Evolutionary conservation across 2,329 filamentous ascomycete genomes (phyloP).

Genomic region (Grosmannia huntii): DNA sequence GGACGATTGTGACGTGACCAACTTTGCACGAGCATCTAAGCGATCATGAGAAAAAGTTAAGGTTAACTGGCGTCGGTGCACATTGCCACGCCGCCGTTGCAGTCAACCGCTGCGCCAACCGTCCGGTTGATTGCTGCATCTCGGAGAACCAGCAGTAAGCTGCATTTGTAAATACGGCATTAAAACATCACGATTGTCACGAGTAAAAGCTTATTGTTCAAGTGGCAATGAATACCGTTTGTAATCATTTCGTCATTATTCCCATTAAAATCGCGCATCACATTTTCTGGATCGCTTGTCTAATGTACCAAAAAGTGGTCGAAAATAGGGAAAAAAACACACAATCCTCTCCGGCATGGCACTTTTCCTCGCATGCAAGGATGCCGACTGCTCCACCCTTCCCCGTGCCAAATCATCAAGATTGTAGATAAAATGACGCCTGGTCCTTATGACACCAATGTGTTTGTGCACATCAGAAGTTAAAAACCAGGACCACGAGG

Average conservation of each 20-base stretch:
- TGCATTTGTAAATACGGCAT: too few relatives aligned
- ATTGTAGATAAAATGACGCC: neutral
- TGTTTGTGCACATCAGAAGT: neutral
- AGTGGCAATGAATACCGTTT: neutral
- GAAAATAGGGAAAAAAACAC: neutral
- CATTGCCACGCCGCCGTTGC: too few relatives aligned
- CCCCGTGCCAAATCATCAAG: neutral
- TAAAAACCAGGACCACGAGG: neutral
- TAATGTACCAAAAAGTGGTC: neutral
- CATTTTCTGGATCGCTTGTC: slow-evolving; percentile 2
- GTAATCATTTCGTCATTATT: slow-evolving; percentile 2
- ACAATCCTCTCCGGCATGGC: neutral
- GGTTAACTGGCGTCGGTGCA: too few relatives aligned
- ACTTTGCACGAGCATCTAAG: too few relatives aligned
- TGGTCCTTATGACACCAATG: neutral
- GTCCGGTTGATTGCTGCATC: too few relatives aligned
- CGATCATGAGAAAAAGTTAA: too few relatives aligned
- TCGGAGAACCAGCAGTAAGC: too few relatives aligned
- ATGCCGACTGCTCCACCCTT: neutral
- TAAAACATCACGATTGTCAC: too few relatives aligned
- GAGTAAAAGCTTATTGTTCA: too few relatives aligned
- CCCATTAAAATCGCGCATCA: neutral
- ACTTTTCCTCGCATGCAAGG: neutral
- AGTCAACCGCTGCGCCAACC: too few relatives aligned
- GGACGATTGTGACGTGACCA: too few relatives aligned